phyloP scores from a whole-genome alignment of 108 stramenopile species.

The Cyclotella baltica region DNA sequence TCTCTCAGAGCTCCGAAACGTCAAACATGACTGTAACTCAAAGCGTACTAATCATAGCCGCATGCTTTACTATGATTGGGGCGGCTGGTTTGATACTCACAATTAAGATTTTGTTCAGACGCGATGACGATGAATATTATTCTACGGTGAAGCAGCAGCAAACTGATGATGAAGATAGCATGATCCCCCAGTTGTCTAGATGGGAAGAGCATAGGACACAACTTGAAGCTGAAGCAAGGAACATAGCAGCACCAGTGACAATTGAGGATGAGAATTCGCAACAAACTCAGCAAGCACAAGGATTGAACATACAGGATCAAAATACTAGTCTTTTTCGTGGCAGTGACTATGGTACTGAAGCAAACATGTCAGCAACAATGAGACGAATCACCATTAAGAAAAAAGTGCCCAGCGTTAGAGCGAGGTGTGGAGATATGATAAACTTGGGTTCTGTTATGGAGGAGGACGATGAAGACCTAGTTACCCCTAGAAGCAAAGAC shows the following conservation, averaged over 20 bases:
- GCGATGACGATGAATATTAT: conserved; percentile 15
- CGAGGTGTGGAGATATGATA: neutral
- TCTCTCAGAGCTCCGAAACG: neutral
- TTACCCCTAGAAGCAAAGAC: neutral
- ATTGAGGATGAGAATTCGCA: neutral
- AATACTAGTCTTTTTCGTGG: neutral
- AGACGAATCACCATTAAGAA: neutral
- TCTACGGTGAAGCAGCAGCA: neutral
- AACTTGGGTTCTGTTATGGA: conserved; percentile 5
- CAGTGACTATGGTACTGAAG: neutral
- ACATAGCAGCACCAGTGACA: no score
- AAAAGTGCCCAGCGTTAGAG: neutral
- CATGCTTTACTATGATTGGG: conserved; percentile 17
- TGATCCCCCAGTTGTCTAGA: neutral
- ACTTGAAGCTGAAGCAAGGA: neutral
- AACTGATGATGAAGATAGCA: neutral
- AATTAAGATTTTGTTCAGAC: conserved; percentile 1
- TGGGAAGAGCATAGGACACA: neutral
- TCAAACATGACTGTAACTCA: conserved; percentile 10
- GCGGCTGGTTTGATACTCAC: conserved; percentile 13
- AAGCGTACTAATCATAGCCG: conserved; percentile 19
- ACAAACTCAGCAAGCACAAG: neutral
- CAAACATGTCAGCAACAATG: conserved; percentile 12
- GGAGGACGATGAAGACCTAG: neutral
- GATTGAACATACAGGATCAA: neutral